Evolutionary conservation across 177 flowering plant genomes (phyloP).

Genomic region (Tripterygium wilfordii): DNA sequence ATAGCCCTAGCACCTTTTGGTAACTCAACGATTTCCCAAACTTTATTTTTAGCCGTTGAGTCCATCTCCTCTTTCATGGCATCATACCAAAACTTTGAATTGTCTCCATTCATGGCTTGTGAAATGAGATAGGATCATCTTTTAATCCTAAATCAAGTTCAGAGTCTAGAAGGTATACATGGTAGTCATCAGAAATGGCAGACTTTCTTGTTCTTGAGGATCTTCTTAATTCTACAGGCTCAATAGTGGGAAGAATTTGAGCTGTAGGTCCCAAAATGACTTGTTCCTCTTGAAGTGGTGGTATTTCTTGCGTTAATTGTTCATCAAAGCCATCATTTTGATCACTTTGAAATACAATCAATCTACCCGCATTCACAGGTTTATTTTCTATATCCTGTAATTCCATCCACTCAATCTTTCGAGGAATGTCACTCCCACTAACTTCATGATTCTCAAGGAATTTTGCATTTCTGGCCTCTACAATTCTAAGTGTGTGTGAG

Average conservation of each 20-base stretch:
- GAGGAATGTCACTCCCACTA: background rate
- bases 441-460: background rate
- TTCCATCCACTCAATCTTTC: background rate
- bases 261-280: background rate
- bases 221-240: background rate
- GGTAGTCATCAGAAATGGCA: constrained; percentile 1
- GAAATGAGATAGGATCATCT: background rate
- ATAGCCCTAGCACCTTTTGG: background rate
- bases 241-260: too few species aligned
- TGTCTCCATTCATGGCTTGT: constrained; percentile 1
- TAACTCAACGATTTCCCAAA: constrained; percentile 1
- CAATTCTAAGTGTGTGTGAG: background rate
- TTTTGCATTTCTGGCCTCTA: background rate
- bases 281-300: background rate
- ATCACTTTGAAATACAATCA: background rate
- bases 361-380: background rate
- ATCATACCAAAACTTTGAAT: background rate
- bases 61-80: constrained; percentile 5
- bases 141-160: background rate
- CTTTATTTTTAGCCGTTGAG: background rate
- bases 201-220: constrained; percentile 1
- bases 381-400: too few species aligned
- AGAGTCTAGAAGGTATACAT: background rate
- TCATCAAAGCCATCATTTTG: background rate
- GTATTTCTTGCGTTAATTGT: background rate